Evolutionary conservation across 345 rosid genomes (phyloP).

Genomic region (Euphorbia lathyris): DNA sequence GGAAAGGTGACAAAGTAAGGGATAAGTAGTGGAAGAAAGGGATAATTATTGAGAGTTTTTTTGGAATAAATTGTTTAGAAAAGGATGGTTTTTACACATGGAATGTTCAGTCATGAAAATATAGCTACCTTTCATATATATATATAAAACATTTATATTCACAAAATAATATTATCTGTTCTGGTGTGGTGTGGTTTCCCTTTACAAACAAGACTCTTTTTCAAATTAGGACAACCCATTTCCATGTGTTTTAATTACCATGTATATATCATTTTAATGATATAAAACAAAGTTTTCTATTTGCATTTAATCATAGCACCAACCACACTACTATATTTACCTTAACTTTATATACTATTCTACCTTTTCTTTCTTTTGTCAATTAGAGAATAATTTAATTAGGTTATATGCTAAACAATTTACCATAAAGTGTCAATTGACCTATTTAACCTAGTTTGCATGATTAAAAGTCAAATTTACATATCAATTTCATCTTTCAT

Average conservation of each 20-base stretch:
- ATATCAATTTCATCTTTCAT: too few species aligned
- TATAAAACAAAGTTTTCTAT: not conserved
- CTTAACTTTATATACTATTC: not conserved
- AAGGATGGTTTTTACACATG: constrained; percentile 23
- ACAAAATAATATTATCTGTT: too few species aligned
- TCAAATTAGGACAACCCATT: not conserved
- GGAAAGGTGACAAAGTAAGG: constrained; percentile 2
- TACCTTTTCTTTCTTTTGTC: not conserved
- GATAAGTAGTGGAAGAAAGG: constrained; percentile 1
- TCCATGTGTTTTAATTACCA: not conserved
- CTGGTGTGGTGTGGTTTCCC: too few species aligned
- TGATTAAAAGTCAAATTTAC: too few species aligned
- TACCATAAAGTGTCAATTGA: too few species aligned
- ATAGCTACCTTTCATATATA: not conserved
- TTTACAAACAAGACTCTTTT: too few species aligned
- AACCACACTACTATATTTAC: not conserved
- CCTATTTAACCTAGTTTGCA: too few species aligned
- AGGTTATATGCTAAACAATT: too few species aligned
- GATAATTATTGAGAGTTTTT: not conserved
- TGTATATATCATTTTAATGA: not conserved
- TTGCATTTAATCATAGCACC: not conserved
- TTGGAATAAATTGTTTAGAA: not conserved
- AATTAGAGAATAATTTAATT: too few species aligned
- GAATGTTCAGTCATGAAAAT: constrained; percentile 15
- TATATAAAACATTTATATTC: not conserved